Conservation (phyloP, 768 basidiomycete genomes). For the Pleurotus eryngii region DNA sequence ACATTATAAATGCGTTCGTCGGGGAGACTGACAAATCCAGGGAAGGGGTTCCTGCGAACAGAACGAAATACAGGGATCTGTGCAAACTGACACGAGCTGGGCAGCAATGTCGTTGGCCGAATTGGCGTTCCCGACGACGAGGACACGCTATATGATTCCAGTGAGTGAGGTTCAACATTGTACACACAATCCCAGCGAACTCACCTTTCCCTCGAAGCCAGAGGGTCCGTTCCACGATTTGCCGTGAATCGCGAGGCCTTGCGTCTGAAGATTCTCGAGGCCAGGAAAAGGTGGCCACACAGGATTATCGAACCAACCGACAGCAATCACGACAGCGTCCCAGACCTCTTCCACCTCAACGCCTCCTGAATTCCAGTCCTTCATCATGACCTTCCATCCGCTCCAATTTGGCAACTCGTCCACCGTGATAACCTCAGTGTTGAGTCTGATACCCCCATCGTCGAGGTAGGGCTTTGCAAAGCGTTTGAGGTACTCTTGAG, state of each 20-base stretch:
- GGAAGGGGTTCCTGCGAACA: constrained; percentile 37
- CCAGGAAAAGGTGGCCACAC: constrained; percentile 43
- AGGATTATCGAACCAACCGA: constrained; percentile 43
- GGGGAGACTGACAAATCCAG: constrained; percentile 35
- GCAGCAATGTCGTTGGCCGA: constrained; percentile 52
- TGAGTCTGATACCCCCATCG: constrained; percentile 34
- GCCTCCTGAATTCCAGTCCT: constrained; percentile 27
- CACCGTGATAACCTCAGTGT: constrained; percentile 35
- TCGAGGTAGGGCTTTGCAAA: constrained; percentile 31
- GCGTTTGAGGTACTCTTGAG: constrained; percentile 30
- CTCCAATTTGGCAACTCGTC: constrained; percentile 27
- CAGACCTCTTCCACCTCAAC: constrained; percentile 33
- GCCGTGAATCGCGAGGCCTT: constrained; percentile 38
- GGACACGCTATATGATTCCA: constrained; percentile 30
- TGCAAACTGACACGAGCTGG: constrained; percentile 35
- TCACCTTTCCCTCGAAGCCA: constrained; percentile 34
- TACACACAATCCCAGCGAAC: neutral
- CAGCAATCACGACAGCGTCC: constrained; percentile 48
- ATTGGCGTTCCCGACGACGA: constrained; percentile 50
- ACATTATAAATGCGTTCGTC: constrained; percentile 41
- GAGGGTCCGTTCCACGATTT: constrained; percentile 38
- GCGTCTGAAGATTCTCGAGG: constrained; percentile 30
- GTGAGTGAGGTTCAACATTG: too few relatives aligned
- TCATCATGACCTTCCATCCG: constrained; percentile 38
- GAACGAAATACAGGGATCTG: constrained; percentile 43